Evolutionary conservation across 2,329 filamentous ascomycete genomes (phyloP).

Genomic region (Graphilbum sp.): DNA sequence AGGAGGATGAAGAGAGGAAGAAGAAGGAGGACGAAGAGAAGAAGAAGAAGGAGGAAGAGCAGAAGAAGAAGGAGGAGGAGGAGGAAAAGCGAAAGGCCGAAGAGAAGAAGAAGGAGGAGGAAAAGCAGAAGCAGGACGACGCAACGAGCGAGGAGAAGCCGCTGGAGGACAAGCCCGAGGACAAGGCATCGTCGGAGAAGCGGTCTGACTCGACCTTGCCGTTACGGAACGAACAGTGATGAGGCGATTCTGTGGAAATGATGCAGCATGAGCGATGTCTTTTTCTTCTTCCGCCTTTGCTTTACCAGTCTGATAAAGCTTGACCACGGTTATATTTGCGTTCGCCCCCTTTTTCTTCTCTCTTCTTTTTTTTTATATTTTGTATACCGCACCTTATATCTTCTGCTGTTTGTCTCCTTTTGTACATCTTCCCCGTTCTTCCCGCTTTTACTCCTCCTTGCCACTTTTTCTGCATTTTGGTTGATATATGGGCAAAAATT

Average conservation of each 20-base stretch:
- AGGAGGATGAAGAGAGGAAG: not conserved
- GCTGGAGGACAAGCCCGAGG: not conserved
- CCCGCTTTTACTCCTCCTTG: not conserved
- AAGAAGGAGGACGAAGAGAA: not conserved
- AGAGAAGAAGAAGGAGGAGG: constrained; percentile 4
- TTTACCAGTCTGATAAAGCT: not conserved
- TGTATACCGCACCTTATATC: not conserved
- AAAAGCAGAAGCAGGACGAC: not conserved
- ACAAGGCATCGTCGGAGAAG: not conserved
- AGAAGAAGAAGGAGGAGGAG: constrained; percentile 5
- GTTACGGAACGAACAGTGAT: not conserved
- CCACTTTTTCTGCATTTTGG: not conserved
- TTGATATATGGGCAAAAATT: not conserved
- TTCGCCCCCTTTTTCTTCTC: not conserved
- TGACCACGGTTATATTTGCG: too few relatives aligned
- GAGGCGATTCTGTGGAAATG: not conserved
- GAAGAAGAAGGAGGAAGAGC: constrained; percentile 1
- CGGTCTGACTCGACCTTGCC: not conserved
- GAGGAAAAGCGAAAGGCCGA: constrained; percentile 1
- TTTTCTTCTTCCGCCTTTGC: not conserved
- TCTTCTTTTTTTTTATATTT: not conserved
- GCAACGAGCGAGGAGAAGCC: not conserved
- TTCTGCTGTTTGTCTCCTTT: not conserved
- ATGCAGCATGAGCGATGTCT: not conserved
- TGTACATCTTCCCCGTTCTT: not conserved